phyloP scores from a whole-genome alignment of 768 basidiomycete genomes.

The Favolaschia claudopus region DNA sequence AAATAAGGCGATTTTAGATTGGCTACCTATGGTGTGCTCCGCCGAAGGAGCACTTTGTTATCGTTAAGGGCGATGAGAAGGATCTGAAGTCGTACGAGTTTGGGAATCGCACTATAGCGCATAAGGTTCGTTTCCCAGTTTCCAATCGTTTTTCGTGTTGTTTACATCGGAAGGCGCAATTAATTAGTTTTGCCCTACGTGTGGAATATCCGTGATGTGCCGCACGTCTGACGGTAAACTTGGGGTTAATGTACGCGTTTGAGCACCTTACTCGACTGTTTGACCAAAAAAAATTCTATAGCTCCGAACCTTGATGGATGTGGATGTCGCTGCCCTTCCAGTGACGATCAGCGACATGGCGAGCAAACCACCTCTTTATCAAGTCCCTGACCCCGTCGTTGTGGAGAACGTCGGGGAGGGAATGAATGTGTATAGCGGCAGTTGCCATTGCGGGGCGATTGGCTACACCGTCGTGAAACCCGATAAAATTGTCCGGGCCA shows the following conservation, averaged over 20 bases:
- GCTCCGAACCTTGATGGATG: conserved; percentile 8
- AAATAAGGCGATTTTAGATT: no score
- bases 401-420: neutral
- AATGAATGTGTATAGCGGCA: conserved; percentile 2
- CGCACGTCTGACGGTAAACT: neutral
- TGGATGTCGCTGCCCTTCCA: neutral
- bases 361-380: neutral
- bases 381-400: neutral
- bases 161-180: no score
- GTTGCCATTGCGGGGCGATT: conserved; percentile 21
- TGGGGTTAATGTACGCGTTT: conserved; percentile 4
- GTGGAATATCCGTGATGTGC: conserved; percentile 13
- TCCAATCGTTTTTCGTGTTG: no score
- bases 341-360: neutral
- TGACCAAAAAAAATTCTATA: neutral
- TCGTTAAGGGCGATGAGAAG: no score
- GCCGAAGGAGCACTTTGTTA: no score
- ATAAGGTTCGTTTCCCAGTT: no score
- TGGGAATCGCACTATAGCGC: no score
- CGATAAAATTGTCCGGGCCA: neutral
- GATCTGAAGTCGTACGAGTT: no score
- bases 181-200: conserved; percentile 19
- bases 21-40: no score
- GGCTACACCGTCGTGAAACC: neutral
- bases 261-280: neutral